Evolutionary conservation across 2,329 filamentous ascomycete species (phyloP), one percentile per base, ranked within the genome.

Genomic region (Pyrenophora teres): DNA sequence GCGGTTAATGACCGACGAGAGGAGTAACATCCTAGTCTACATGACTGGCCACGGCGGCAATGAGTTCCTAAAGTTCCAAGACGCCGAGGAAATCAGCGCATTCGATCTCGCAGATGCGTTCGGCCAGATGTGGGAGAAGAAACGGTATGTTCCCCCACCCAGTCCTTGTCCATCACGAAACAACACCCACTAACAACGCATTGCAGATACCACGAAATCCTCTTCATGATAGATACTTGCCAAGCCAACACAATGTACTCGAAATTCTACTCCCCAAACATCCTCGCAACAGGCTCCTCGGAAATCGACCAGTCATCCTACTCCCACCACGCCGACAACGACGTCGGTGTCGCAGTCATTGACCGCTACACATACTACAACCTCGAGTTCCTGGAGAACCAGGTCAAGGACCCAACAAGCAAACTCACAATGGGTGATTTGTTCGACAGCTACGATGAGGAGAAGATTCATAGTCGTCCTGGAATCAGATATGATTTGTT

Each of bases 71-170:
- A 99, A 99, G 74, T 99, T 99, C 69, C 94, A 99, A 74, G 94
- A 99, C 65, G 90, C 92, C 6, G 94, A 99, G 74, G 94, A 99
- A 76, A 97, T 99, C 61, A 92, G 91, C 49, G 92, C 92, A 0
- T 97, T 95, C 73, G 94, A 99, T 76, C 79, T 99, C 50, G 94
- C 95, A 4, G 91, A 99, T 74, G 94, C 94, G 0, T 97, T 99
- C 73, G 92, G 95, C 76, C 93, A 99, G 80, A 99, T 99, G 94
- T 97, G 92, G 90, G 94, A 99, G 82, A 99, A 99, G 85, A 95
- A 95, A 79, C 87, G 94, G 80, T 87, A 74, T n/a, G 72, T 40
- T 4, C 16, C 16, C 27, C 25, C n/a, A 1, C 12, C 9, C 27
- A 35, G 13, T 15, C 27, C 36, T 19, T 25, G 8, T 12, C 35